phyloP scores from a whole-genome alignment of 23 red algal species.

The Gracilaria domingensis region DNA sequence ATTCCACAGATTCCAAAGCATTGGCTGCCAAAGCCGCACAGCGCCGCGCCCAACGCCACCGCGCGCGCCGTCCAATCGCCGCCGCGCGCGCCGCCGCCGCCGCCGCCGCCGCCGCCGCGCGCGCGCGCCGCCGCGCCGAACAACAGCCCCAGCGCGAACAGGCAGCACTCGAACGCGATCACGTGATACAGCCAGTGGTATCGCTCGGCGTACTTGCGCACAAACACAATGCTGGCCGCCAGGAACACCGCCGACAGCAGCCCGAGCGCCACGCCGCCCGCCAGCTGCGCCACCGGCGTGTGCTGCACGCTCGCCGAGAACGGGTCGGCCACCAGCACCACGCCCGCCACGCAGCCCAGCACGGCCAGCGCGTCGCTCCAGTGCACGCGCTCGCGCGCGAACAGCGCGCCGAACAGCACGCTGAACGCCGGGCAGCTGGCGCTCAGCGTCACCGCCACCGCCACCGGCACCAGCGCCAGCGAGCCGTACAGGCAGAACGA shows the following conservation, averaged over 20 bases:
- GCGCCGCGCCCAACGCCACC: background rate
- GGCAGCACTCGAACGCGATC: background rate
- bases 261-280: background rate
- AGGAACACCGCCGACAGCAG: background rate
- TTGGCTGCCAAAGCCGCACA: conserved; percentile 20
- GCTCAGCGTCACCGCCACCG: background rate
- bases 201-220: background rate
- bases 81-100: background rate
- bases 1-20: background rate
- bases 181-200: conserved; percentile 11
- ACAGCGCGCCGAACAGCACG: background rate
- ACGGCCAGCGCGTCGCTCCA: background rate
- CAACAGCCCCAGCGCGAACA: background rate
- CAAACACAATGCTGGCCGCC: background rate
- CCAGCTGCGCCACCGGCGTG: background rate
- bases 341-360: background rate
- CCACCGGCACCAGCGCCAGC: background rate
- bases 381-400: background rate
- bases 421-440: background rate
- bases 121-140: background rate
- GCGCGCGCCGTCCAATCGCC: background rate
- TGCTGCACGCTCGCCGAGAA: background rate
- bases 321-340: background rate
- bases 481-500: background rate
- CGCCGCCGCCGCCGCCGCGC: background rate